These are phyloP conservation scores for Lecanicillium sp. DNA, from an alignment of 2,329 filamentous ascomycete species.

Conservation along the genomic window DNA sequence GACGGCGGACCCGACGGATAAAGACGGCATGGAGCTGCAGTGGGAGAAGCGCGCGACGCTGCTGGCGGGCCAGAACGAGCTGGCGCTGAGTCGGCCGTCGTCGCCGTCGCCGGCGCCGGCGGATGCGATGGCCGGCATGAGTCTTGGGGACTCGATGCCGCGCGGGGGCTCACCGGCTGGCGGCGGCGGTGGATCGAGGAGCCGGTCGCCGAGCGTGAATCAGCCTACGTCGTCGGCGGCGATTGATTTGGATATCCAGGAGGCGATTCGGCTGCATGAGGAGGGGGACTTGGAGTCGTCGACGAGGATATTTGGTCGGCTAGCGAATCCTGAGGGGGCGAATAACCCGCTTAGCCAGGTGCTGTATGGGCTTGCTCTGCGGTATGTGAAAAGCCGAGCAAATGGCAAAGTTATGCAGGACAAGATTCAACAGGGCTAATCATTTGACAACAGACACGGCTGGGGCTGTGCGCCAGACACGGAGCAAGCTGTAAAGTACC, in stretches of 20 bases:
- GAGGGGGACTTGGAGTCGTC: constrained; percentile 69
- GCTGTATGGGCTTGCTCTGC: constrained; percentile 83
- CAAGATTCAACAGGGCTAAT: too few species aligned
- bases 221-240: constrained; percentile 38
- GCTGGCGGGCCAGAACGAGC: constrained; percentile 59
- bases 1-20: constrained; percentile 35
- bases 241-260: constrained; percentile 71
- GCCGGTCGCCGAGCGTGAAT: constrained; percentile 15
- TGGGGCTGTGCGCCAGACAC: constrained; percentile 79
- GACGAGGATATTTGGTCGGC: constrained; percentile 73
- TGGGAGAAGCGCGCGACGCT: constrained; percentile 96
- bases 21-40: constrained; percentile 52
- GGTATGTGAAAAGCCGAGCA: constrained; percentile 43
- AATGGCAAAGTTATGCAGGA: background rate
- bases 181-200: constrained; percentile 5
- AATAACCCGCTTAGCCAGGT: constrained; percentile 96
- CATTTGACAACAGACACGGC: constrained; percentile 69
- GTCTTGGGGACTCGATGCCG: constrained; percentile 13
- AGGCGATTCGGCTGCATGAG: constrained; percentile 93
- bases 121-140: constrained; percentile 21
- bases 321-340: constrained; percentile 75
- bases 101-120: constrained; percentile 23
- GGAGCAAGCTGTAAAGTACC: constrained; percentile 68
- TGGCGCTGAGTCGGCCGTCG: constrained; percentile 33
- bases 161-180: background rate